phyloP scores from a whole-genome alignment of 2,329 filamentous ascomycete genomes.

The Aspergillus brasiliensis region DNA sequence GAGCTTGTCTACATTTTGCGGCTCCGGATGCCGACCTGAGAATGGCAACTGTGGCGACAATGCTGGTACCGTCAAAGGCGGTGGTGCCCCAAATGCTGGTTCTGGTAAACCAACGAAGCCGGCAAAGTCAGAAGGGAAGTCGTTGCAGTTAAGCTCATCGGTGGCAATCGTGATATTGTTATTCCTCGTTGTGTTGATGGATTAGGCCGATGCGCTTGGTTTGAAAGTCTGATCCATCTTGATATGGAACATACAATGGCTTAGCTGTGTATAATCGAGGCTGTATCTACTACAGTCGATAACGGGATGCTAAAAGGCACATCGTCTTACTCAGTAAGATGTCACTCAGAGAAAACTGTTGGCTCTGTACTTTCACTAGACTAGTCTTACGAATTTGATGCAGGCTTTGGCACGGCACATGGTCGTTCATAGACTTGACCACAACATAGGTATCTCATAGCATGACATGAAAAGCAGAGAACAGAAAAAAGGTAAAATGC shows the following conservation, averaged over 20 bases:
- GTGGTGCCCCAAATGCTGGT: background rate
- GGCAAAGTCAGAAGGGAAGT: slow-evolving; percentile 16
- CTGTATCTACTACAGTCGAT: background rate
- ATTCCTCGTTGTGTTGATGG: slow-evolving; percentile 9
- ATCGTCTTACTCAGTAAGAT: background rate
- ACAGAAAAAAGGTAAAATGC: too few species aligned
- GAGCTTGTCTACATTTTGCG: slow-evolving; percentile 34
- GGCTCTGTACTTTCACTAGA: background rate
- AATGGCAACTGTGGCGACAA: slow-evolving; percentile 31
- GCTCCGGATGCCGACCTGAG: slow-evolving; percentile 32
- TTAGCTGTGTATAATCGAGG: background rate
- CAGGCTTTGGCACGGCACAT: background rate
- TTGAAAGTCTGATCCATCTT: background rate
- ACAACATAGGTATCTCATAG: too few species aligned
- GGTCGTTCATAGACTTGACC: background rate
- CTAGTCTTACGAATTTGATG: background rate
- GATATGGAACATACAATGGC: background rate
- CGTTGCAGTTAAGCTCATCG: background rate
- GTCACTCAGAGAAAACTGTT: background rate
- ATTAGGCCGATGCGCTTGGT: background rate
- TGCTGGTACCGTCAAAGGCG: background rate
- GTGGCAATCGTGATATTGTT: slow-evolving; percentile 13
- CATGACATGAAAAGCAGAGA: too few species aligned
- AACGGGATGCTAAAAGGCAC: background rate
- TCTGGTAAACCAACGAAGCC: slow-evolving; percentile 9